A percentile compares a stretch with the other conserved stretches of the same genome.
phyloP scores from a whole-genome alignment of 805 yeast species.

The Starmerella etchellsii region DNA sequence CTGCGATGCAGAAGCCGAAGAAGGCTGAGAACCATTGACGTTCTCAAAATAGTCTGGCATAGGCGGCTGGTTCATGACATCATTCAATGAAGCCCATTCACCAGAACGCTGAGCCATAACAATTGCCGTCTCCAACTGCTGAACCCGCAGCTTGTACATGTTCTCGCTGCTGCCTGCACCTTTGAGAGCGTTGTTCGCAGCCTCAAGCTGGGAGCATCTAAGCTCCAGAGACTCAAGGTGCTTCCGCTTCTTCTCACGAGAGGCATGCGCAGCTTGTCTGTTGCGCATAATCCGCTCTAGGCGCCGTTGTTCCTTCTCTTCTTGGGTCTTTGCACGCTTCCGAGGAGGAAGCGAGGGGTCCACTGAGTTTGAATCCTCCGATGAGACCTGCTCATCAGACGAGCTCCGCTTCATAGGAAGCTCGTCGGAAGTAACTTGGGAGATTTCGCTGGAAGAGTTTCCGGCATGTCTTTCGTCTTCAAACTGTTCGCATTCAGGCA shows the following conservation, averaged over 20 bases:
- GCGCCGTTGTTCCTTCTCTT: constrained; percentile 93
- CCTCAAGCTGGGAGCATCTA: constrained; percentile 27
- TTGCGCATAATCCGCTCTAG: constrained; percentile 86
- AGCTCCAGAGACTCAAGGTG: constrained; percentile 77
- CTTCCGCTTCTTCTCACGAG: constrained; percentile 88
- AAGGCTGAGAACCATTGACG: neutral
- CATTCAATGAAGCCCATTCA: constrained; percentile 7
- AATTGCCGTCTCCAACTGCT: constrained; percentile 20
- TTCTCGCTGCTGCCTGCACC: constrained; percentile 8
- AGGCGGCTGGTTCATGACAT: neutral
- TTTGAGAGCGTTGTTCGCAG: constrained; percentile 23
- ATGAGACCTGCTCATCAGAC: constrained; percentile 15
- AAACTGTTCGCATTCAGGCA: constrained; percentile 7
- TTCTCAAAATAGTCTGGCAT: neutral
- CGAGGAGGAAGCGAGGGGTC: constrained; percentile 64
- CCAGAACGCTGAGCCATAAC: constrained; percentile 19
- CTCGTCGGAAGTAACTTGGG: neutral
- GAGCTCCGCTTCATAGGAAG: constrained; percentile 1
- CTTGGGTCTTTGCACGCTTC: constrained; percentile 90
- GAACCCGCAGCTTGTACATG: constrained; percentile 14
- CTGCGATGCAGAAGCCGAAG: neutral
- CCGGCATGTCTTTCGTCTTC: constrained; percentile 12
- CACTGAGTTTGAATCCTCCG: constrained; percentile 1
- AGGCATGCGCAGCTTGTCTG: constrained; percentile 94
- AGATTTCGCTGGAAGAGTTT: constrained; percentile 3